These are phyloP conservation scores for Alternaria infectoria DNA, from an alignment of 2,329 filamentous ascomycete genomes.

Conservation along the genomic window DNA sequence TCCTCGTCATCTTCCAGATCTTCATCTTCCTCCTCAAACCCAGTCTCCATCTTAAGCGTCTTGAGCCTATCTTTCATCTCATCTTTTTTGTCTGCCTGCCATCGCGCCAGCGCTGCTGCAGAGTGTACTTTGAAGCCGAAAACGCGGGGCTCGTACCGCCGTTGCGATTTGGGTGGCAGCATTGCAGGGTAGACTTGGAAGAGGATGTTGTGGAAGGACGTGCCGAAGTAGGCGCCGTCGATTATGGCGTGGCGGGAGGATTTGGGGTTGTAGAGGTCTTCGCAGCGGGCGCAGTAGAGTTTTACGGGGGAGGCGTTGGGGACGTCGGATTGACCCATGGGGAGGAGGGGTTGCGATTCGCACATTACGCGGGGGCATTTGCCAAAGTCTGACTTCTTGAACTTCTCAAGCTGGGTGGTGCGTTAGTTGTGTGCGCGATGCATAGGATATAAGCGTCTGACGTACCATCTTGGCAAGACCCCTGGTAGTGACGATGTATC, in stretches of 20 bases:
- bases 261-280: constrained; percentile 99
- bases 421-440: constrained; percentile 13
- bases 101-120: constrained; percentile 82
- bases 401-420: constrained; percentile 87
- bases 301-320: constrained; percentile 90
- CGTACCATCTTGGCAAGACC: constrained; percentile 93
- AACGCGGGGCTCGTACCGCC: constrained; percentile 86
- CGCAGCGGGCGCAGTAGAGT: constrained; percentile 95
- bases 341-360: constrained; percentile 88
- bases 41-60: constrained; percentile 72
- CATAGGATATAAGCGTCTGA: neutral
- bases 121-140: constrained; percentile 98
- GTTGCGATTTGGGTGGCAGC: constrained; percentile 81
- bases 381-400: constrained; percentile 97
- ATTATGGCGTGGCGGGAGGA: constrained; percentile 94
- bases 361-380: constrained; percentile 98
- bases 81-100: constrained; percentile 83
- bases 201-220: constrained; percentile 97
- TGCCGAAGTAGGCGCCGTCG: constrained; percentile 97
- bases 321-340: constrained; percentile 91
- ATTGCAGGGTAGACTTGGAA: constrained; percentile 97
- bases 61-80: constrained; percentile 81
- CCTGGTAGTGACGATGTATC: constrained; percentile 95
- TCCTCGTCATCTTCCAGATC: constrained; percentile 68
- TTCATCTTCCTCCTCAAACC: constrained; percentile 71